Conservation (phyloP, 129 eudicot genomes). For the Solidago caesia region DNA sequence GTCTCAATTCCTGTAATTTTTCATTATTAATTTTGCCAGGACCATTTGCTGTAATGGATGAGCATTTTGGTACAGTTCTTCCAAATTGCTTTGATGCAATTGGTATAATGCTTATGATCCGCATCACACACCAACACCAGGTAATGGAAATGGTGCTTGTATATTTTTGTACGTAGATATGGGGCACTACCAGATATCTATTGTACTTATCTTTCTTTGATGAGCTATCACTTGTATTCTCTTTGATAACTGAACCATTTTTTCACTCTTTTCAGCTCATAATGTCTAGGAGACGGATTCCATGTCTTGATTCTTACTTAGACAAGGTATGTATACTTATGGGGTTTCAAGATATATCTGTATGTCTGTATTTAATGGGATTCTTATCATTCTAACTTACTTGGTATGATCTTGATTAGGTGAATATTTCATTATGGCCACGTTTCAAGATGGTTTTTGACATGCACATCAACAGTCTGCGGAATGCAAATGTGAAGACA, state of each 20-base stretch:
- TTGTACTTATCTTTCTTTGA: background rate
- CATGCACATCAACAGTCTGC: constrained; percentile 86
- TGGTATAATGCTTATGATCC: constrained; percentile 98
- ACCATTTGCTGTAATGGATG: constrained; percentile 88
- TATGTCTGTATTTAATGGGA: background rate
- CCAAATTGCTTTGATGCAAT: constrained; percentile 92
- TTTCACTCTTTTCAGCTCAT: constrained; percentile 56
- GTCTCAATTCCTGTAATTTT: background rate
- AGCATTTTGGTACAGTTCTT: constrained; percentile 76
- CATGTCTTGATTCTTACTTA: constrained; percentile 93
- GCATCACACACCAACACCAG: constrained; percentile 96
- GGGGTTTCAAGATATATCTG: background rate
- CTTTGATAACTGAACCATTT: background rate
- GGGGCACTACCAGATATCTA: background rate
- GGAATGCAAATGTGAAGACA: constrained; percentile 80
- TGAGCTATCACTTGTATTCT: constrained; percentile 5
- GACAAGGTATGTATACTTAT: constrained; percentile 66
- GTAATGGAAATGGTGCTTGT: constrained; percentile 40
- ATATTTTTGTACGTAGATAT: background rate
- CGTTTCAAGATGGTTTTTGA: constrained; percentile 97
- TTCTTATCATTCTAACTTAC: constrained; percentile 7
- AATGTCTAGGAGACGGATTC: constrained; percentile 95
- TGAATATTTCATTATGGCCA: constrained; percentile 92
- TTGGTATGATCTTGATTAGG: constrained; percentile 44
- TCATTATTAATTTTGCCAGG: constrained; percentile 44